Conservation (phyloP, 1,284 basidiomycete genomes). For the Flammula alnicola region DNA sequence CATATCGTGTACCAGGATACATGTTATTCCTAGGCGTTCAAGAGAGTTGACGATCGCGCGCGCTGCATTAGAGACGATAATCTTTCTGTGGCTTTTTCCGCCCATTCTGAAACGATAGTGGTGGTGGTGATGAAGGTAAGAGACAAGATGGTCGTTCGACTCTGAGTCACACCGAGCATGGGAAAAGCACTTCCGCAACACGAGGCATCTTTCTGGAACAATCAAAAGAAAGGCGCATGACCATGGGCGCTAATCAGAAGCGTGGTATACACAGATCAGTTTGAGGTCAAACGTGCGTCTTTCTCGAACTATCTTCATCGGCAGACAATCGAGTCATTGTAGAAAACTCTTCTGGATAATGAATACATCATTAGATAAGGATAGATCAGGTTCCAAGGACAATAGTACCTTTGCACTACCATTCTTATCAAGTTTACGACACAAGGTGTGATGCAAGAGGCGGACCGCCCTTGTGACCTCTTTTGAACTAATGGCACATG, state of each 20-base stretch:
- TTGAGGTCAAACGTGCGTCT: too few species aligned
- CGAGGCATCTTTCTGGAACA: slow-evolving; percentile 11
- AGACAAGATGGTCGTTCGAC: slow-evolving; percentile 10
- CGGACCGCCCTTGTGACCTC: slow-evolving; percentile 6
- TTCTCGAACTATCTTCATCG: too few species aligned
- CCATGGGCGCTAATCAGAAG: too few species aligned
- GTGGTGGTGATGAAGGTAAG: slow-evolving; percentile 16
- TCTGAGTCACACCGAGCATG: slow-evolving; percentile 12
- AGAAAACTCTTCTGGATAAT: neutral
- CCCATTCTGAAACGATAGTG: slow-evolving; percentile 4
- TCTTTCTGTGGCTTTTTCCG: slow-evolving; percentile 13
- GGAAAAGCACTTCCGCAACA: slow-evolving; percentile 11
- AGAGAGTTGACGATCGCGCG: slow-evolving; percentile 17
- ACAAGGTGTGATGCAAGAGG: slow-evolving; percentile 10
- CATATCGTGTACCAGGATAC: slow-evolving; percentile 17
- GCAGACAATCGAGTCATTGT: neutral
- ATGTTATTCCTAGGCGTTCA: slow-evolving; percentile 13
- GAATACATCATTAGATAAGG: neutral
- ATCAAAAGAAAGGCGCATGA: too few species aligned
- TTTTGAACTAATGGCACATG: slow-evolving; percentile 11
- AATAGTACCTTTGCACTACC: slow-evolving; percentile 1
- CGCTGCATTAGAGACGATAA: slow-evolving; percentile 20
- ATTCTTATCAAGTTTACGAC: slow-evolving; percentile 10
- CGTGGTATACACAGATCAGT: too few species aligned
- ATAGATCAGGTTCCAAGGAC: neutral